A percentile compares a stretch with the other conserved stretches of the same genome.
Evolutionary conservation across 192 early-diverging fungal genomes (phyloP).

Genomic region (Chytriomyces confervae): DNA sequence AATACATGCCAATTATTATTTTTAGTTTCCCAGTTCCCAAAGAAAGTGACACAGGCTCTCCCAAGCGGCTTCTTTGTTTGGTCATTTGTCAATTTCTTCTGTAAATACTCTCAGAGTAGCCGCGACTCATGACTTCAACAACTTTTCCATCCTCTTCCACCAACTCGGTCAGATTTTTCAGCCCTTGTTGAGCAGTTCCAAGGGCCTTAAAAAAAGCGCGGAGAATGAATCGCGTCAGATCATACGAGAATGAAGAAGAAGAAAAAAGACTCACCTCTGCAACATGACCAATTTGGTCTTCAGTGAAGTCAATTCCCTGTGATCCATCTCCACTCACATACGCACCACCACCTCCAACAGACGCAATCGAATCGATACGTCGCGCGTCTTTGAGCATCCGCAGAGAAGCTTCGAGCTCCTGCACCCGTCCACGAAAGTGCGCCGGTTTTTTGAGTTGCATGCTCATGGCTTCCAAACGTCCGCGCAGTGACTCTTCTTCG

Average conservation of each 20-base stretch:
- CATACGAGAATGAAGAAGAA: constrained; percentile 31
- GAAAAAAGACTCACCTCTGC: constrained; percentile 1
- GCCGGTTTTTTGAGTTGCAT: constrained; percentile 77
- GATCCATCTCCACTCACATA: constrained; percentile 66
- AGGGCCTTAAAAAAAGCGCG: constrained; percentile 36
- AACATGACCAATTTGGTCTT: constrained; percentile 30
- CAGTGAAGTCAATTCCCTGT: neutral
- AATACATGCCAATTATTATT: too few species aligned
- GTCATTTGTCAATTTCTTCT: neutral
- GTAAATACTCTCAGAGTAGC: constrained; percentile 42
- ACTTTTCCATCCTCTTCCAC: constrained; percentile 66
- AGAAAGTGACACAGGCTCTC: too few species aligned
- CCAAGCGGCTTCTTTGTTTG: too few species aligned
- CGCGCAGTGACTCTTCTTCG: constrained; percentile 83
- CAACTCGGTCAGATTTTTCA: constrained; percentile 69
- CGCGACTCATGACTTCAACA: constrained; percentile 34
- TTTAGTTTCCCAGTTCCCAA: too few species aligned
- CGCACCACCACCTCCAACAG: constrained; percentile 44
- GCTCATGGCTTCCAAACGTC: constrained; percentile 75
- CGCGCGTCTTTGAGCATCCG: constrained; percentile 70
- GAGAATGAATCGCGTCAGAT: constrained; percentile 31
- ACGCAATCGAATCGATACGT: constrained; percentile 39
- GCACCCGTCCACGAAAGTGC: constrained; percentile 80
- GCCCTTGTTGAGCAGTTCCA: constrained; percentile 67
- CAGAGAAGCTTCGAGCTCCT: constrained; percentile 81